Base-by-base conservation (phyloP, 208 protist genomes). In the Phytomonas sp. region DNA sequence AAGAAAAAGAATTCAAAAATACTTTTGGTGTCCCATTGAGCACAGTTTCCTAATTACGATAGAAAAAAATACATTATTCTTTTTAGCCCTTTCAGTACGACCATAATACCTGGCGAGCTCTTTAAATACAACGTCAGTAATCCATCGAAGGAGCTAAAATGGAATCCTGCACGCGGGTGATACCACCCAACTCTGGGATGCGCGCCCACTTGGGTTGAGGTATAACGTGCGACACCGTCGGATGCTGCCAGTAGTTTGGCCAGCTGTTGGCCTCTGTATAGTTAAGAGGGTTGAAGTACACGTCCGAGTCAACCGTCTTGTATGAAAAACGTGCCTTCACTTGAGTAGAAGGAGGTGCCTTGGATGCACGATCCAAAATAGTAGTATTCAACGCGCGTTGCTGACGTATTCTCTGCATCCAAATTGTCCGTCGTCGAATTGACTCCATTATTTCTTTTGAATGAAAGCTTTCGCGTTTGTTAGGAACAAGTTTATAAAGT, bases 181-280 rank as follows among this genome's bases (percentile, higher is more conserved):
- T 96, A 17, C 87, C 87, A 30, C 83, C 89, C n/a, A 96, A 78
- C 67, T 94, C 82, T 8, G 79, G 79, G 32, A 88, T 77, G 26
- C 92, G 83, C 26, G 80, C 69, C 89, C 88, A 96, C 43, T 80
- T 79, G 31, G 86, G 84, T 62, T 78, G 72, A 30, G 92, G 92
- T n/a, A 96, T 80, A 0, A 96, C 87, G 66, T 96, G 89, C 28
- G 46, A 62, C 67, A 68, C 46, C 17, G 82, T 91, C 1, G 85
- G 84, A 69, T 96, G 92, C 72, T 96, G 92, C 92, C 92, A 96
- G 68, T 85, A 95, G 72, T 96, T 93, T 28, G 92, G 92, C 78
- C 78, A 95, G 33, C 77, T 81, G 76, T 95, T 95, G 23, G 85
- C 87, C 4, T 65, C 77, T 20, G 62, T 73, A 68, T 87, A 93